phyloP scores from a whole-genome alignment of 768 basidiomycete species.

The Mycena vitilis region DNA sequence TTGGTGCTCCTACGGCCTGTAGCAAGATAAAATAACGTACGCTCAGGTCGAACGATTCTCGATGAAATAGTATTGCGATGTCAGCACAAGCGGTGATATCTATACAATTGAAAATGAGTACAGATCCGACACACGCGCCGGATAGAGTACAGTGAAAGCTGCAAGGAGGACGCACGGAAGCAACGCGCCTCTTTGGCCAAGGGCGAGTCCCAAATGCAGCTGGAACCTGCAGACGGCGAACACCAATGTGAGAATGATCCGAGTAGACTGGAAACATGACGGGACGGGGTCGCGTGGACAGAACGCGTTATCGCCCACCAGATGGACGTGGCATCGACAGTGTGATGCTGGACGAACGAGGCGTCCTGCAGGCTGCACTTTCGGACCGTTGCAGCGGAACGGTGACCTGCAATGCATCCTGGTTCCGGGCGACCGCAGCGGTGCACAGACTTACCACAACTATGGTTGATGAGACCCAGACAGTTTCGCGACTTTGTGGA shows the following conservation, averaged over 20 bases:
- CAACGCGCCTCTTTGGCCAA: slow-evolving; percentile 8
- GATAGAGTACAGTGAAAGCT: neutral
- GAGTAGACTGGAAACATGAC: slow-evolving; percentile 37
- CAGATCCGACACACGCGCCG: slow-evolving; percentile 24
- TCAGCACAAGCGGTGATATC: slow-evolving; percentile 15
- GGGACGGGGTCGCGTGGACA: slow-evolving; percentile 38
- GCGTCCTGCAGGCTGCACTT: slow-evolving; percentile 31
- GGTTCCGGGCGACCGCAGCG: slow-evolving; percentile 9
- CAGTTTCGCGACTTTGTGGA: neutral
- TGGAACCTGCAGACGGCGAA: slow-evolving; percentile 32
- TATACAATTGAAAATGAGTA: slow-evolving; percentile 29
- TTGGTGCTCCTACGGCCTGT: slow-evolving; percentile 23
- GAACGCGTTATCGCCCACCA: slow-evolving; percentile 34
- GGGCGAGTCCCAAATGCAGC: slow-evolving; percentile 13
- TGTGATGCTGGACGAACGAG: slow-evolving; percentile 31
- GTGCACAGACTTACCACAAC: slow-evolving; percentile 23
- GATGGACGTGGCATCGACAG: slow-evolving; percentile 33
- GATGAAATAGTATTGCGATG: slow-evolving; percentile 21
- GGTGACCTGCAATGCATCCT: neutral
- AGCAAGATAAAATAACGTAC: slow-evolving; percentile 28
- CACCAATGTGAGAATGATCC: slow-evolving; percentile 37
- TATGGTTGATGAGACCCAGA: neutral
- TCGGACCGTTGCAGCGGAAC: slow-evolving; percentile 32
- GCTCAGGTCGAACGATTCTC: slow-evolving; percentile 22
- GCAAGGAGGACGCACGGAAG: slow-evolving; percentile 19